phyloP scores from a whole-genome alignment of 176 grass and related monocot species.

The Aegilops longissima region DNA sequence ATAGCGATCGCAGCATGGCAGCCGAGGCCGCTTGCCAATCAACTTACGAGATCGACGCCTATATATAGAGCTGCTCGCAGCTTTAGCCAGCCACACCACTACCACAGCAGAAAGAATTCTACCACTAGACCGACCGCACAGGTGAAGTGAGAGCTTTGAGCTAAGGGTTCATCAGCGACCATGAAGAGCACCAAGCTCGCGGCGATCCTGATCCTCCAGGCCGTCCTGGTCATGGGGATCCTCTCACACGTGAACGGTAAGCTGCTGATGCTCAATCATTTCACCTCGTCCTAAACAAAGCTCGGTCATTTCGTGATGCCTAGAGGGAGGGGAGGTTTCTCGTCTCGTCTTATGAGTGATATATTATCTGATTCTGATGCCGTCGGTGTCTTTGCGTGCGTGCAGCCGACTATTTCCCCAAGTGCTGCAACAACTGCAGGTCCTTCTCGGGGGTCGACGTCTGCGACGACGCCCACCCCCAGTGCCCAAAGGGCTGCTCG shows the following conservation, averaged over 20 bases:
- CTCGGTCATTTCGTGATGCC: no score
- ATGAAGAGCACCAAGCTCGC: background rate
- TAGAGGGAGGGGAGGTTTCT: no score
- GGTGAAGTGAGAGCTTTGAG: background rate
- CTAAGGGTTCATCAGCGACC: background rate
- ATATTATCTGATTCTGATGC: background rate
- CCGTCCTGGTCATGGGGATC: background rate
- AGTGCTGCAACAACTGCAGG: constrained; percentile 5
- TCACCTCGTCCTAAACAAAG: background rate
- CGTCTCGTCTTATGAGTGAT: background rate
- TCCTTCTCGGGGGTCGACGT: background rate
- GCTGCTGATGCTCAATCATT: background rate
- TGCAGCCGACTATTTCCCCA: background rate
- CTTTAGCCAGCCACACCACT: background rate
- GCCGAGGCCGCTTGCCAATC: no score
- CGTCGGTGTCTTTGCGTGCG: no score
- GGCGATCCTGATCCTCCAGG: background rate
- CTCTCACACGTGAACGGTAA: background rate
- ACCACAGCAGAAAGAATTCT: background rate
- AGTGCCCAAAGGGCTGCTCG: background rate
- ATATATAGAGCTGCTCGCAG: background rate
- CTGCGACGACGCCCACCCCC: background rate
- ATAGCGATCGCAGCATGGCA: no score
- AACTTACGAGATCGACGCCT: background rate
- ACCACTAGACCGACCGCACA: background rate